Base-by-base conservation (phyloP, 2,329 filamentous ascomycete species). In the Apiospora pterosperma region DNA sequence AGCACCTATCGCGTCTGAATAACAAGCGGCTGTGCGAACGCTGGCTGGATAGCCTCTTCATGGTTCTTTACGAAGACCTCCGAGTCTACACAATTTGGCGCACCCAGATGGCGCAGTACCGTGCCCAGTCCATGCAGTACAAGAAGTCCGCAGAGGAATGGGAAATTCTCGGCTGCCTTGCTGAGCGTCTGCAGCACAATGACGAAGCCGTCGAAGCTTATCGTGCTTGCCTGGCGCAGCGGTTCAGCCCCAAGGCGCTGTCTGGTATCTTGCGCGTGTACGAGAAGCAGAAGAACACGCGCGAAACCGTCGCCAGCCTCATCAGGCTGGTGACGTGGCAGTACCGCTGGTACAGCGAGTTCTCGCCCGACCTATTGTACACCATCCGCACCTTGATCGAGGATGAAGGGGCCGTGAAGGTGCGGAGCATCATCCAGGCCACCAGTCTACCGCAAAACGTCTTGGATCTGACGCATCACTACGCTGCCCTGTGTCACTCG, bases 71-170 rank as follows among this genome's bases (percentile, higher is more conserved):
- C 76, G 96, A 99, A 77, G 96, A 99, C 74, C 85, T 99, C 21
- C 92, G 96, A 61, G 95, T 99, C 58, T 99, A 99, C 82, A 99
- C 96, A 14, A 99, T 99, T 77, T 99, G 96, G 96, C 90, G 96
- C 64, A 98, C 96, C 0, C 96, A 99, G 77, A 96, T 98, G 88
- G 92, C 93, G 0, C 95, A 98, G 76, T 97, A 94, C 76, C 90
- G 92, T 25, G 92, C 95, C 63, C 95, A 98, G 77, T 91, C 95
- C 67, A 90, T 97, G 77, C 90, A 96, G 69, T 99, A 98, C 82
- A 96, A 96, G 80, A 99, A 98, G 80, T 96, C 91, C 1, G 91
- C 95, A 2, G 93, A 97, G 70, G 96, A 99, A 76, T 99, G 96
- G 96, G 96, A 99, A 78, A 97, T 99, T 62, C 86, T 99, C 0